These are phyloP conservation scores for Hippophae tibetana DNA, from an alignment of 306 rosid species.

Conservation along the genomic window DNA sequence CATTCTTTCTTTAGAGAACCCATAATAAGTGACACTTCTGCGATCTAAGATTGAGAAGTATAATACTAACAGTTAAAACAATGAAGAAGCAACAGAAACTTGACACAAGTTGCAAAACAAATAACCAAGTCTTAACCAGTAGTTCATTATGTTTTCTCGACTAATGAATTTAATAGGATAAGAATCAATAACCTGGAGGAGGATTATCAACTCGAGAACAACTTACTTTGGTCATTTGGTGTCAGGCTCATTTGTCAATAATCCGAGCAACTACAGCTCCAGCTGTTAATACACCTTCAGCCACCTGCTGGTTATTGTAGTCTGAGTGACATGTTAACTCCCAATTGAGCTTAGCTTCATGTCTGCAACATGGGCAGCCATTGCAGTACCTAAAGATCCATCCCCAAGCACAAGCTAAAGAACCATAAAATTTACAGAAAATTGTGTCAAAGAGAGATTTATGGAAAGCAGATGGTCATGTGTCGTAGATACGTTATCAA, in stretches of 20 bases:
- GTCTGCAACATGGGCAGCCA: constrained; percentile 59
- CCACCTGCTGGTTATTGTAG: too few relatives aligned
- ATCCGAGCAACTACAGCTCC: too few relatives aligned
- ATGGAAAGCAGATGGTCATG: background rate
- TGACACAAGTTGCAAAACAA: background rate
- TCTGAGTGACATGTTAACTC: too few relatives aligned
- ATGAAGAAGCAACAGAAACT: background rate
- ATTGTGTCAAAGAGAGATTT: background rate
- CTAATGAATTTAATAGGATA: background rate
- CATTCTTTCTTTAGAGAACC: background rate
- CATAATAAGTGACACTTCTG: constrained; percentile 29
- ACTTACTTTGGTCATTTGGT: constrained; percentile 33
- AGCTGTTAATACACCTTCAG: too few relatives aligned
- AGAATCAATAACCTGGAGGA: constrained; percentile 59
- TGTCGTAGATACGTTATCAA: background rate
- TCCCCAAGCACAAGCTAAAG: constrained; percentile 61
- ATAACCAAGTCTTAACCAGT: background rate
- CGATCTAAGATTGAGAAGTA: too few relatives aligned
- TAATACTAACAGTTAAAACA: constrained; percentile 33
- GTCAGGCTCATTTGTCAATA: too few relatives aligned
- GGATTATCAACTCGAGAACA: constrained; percentile 78
- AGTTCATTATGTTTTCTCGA: background rate
- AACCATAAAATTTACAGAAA: background rate
- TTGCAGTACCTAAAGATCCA: constrained; percentile 94
- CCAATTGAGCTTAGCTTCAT: too few relatives aligned